Conservation (phyloP, 805 yeast species). For the Zygotorulaspora chibaensis region DNA sequence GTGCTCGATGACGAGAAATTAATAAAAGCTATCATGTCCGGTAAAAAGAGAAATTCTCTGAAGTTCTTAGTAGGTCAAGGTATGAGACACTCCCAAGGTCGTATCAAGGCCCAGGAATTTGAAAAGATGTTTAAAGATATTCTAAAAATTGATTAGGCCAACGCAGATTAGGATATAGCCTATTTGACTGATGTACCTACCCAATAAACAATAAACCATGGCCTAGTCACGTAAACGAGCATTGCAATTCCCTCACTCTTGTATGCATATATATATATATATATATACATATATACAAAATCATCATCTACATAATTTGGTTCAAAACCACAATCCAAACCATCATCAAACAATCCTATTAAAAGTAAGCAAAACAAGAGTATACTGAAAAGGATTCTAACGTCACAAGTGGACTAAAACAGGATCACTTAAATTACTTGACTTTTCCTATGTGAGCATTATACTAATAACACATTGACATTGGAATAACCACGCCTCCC, state of each 20-base stretch:
- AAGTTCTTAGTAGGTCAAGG: slow-evolving; percentile 80
- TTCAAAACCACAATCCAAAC: too few relatives aligned
- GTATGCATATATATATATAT: slow-evolving; percentile 2
- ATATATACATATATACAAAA: too few relatives aligned
- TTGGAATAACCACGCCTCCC: slow-evolving; percentile 6
- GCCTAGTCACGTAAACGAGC: neutral
- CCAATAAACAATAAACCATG: neutral
- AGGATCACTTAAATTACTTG: too few relatives aligned
- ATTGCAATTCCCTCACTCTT: neutral
- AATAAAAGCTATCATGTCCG: slow-evolving; percentile 51
- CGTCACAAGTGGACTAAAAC: too few relatives aligned
- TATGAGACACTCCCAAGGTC: slow-evolving; percentile 75
- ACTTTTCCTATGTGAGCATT: neutral
- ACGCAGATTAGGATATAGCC: neutral
- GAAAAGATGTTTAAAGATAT: slow-evolving; percentile 35
- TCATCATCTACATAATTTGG: too few relatives aligned
- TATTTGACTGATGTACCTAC: neutral
- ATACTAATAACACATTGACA: slow-evolving; percentile 2
- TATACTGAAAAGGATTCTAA: too few relatives aligned
- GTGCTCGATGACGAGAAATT: slow-evolving; percentile 44
- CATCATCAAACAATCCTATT: too few relatives aligned
- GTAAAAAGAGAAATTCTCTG: slow-evolving; percentile 59
- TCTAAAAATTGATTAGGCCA: slow-evolving; percentile 10
- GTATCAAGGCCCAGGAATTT: slow-evolving; percentile 36
- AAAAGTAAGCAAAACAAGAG: too few relatives aligned